Base-by-base conservation (phyloP, 2,329 filamentous ascomycete species). In the Zalaria obscura region DNA sequence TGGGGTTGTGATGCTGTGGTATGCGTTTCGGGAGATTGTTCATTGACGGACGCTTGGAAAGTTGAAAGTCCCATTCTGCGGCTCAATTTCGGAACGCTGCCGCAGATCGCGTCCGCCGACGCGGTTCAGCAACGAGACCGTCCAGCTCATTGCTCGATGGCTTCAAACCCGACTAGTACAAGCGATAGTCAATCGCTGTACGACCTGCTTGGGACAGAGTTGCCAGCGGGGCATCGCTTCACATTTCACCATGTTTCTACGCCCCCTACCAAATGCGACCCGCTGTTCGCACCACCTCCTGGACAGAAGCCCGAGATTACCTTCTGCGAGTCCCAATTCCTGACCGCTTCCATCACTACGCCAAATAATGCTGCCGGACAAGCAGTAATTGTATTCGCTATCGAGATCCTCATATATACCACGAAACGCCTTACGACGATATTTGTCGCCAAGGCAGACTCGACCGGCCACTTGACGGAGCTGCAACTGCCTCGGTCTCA, bases 371-470 rank as follows among this genome's bases (percentile, higher is more conserved):
- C 36, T 28, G 47, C 37, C 27, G 48, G 52, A 29, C 52, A 63
- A 18, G 69, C 77, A 47, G 70, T 93, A 1, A 64, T 95, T 5
- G 71, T 89, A 5, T 79, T 93, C 44, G 89, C 83, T 10, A 72
- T 98, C 47, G 91, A 98, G 58, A 70, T 95, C 40, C 72, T 91
- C 52, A 74, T 98, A 45, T 98, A 93, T 62, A 83, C 63, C 0
- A 94, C 88, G 0, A 73, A 75, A 36, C 73, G 75, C 51, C 74
- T 86, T 25, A 93, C 83, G 1, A 95, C 84, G 3, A 73, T 96
- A 41, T 98, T 98, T 58, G 81, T 98, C 25, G 89, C 88, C 48
- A 98, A 98, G 62, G 91, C 91, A 38, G 91, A 98, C 64, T 95
- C 91, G 6, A 95, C 89, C 0, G 91, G 93, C 25, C 93, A 86